A percentile compares a stretch with the other conserved stretches of the same genome.
phyloP scores from a whole-genome alignment of 1,284 basidiomycete species.

The Psilocybe mexicana region DNA sequence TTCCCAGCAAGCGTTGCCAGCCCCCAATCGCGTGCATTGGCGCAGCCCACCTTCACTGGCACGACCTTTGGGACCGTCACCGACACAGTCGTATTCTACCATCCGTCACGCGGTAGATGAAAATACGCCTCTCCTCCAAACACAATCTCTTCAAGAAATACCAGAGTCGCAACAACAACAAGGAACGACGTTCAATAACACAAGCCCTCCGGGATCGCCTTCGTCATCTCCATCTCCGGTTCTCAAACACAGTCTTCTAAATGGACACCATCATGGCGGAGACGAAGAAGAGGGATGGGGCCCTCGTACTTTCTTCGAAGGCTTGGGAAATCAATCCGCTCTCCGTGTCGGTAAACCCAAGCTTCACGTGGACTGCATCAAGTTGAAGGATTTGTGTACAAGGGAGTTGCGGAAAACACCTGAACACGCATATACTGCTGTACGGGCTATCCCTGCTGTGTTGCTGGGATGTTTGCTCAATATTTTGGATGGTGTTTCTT shows the following conservation, averaged over 20 bases:
- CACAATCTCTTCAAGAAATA: not conserved
- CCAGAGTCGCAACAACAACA: not conserved
- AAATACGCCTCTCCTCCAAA: conserved; percentile 13
- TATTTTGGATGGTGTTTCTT: conserved; percentile 90
- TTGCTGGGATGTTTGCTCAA: conserved; percentile 88
- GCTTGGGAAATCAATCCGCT: not conserved
- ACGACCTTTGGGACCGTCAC: conserved; percentile 19
- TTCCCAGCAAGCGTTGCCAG: not conserved
- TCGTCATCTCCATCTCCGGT: not conserved
- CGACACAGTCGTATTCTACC: conserved; percentile 14
- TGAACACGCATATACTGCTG: conserved; percentile 33
- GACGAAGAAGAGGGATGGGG: conserved; percentile 16
- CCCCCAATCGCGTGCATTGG: conserved; percentile 23
- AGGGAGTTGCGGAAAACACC: conserved; percentile 21
- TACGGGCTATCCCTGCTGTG: conserved; percentile 77
- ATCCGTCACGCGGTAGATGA: conserved; percentile 11
- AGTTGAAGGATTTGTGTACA: conserved; percentile 17
- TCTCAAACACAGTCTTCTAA: conserved; percentile 1
- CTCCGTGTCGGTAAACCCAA: conserved; percentile 7
- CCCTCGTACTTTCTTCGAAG: conserved; percentile 11
- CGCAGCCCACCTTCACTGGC: conserved; percentile 20
- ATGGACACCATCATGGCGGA: conserved; percentile 1
- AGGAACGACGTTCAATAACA: not conserved
- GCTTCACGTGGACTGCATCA: not conserved
- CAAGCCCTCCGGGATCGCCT: not conserved